These are phyloP conservation scores for Suhomyces coccinellae DNA, from an alignment of 1,139 yeast species.

Conservation along the genomic window DNA sequence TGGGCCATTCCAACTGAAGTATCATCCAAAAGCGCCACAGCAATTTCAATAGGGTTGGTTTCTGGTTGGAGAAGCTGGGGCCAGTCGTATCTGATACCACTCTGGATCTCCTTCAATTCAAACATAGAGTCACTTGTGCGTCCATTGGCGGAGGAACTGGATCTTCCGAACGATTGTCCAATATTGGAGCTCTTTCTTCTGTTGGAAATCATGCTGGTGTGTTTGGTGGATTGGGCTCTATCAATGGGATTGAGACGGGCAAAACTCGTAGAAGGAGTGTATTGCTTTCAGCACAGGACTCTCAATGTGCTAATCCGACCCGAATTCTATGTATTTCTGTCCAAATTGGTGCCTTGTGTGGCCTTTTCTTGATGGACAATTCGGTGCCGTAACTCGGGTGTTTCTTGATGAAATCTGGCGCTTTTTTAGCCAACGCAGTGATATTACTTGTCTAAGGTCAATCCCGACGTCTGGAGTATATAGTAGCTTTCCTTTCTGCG, in stretches of 20 bases:
- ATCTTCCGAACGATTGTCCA: neutral
- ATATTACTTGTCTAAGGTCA: too few species aligned
- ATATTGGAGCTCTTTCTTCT: slow-evolving; percentile 4
- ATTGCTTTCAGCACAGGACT: too few species aligned
- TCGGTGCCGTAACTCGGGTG: too few species aligned
- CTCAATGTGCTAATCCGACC: too few species aligned
- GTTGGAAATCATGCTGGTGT: slow-evolving; percentile 1
- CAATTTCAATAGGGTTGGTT: slow-evolving; percentile 81
- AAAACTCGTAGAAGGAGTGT: too few species aligned
- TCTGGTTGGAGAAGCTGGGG: slow-evolving; percentile 33
- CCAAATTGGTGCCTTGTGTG: too few species aligned
- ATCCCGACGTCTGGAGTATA: too few species aligned
- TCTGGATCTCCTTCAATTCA: slow-evolving; percentile 40
- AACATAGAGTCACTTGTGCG: slow-evolving; percentile 31
- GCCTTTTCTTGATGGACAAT: too few species aligned
- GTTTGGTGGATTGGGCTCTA: neutral
- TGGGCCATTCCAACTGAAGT: slow-evolving; percentile 88
- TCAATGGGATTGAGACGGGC: too few species aligned
- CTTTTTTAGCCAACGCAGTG: too few species aligned
- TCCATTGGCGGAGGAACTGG: neutral
- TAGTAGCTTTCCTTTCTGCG: neutral
- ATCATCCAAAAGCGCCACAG: slow-evolving; percentile 76
- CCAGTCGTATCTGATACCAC: slow-evolving; percentile 47
- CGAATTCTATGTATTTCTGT: too few species aligned
- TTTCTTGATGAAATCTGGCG: too few species aligned